phyloP scores from a whole-genome alignment of 495 filamentous ascomycete genomes.

The Penicillium paradoxum region DNA sequence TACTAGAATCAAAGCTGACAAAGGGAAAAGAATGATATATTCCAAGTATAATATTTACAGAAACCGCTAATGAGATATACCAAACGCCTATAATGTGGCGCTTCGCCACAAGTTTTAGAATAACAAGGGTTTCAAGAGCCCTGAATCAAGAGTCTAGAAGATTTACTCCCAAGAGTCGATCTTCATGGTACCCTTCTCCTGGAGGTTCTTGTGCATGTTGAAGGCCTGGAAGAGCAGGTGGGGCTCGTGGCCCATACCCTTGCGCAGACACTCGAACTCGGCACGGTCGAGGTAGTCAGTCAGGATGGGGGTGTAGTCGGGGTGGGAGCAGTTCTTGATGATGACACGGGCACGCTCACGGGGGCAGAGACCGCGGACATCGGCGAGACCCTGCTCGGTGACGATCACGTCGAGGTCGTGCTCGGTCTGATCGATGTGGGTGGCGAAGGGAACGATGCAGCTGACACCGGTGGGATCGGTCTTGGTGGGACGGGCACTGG shows the following conservation, averaged over 20 bases:
- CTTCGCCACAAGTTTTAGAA: neutral
- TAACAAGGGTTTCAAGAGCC: neutral
- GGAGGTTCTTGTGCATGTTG: conserved; percentile 82
- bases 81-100: neutral
- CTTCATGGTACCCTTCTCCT: conserved; percentile 81
- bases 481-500: conserved; percentile 73
- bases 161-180: conserved; percentile 53
- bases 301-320: conserved; percentile 78
- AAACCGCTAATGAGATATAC: conserved; percentile 20
- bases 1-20: too few relatives aligned
- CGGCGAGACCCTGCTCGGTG: conserved; percentile 81
- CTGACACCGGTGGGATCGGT: conserved; percentile 75
- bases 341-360: conserved; percentile 80
- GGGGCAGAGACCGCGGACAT: conserved; percentile 77
- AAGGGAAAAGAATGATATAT: neutral
- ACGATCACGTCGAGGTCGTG: conserved; percentile 86
- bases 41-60: neutral
- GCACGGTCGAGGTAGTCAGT: conserved; percentile 81
- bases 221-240: conserved; percentile 79
- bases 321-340: conserved; percentile 84
- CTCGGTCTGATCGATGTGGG: conserved; percentile 90
- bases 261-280: conserved; percentile 79
- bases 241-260: conserved; percentile 88
- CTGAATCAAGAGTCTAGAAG: neutral
- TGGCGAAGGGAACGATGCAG: conserved; percentile 91